A percentile compares a stretch with the other conserved stretches of the same genome.
phyloP scores from a whole-genome alignment of 768 basidiomycete species.

The Leccinum disarticulatum region DNA sequence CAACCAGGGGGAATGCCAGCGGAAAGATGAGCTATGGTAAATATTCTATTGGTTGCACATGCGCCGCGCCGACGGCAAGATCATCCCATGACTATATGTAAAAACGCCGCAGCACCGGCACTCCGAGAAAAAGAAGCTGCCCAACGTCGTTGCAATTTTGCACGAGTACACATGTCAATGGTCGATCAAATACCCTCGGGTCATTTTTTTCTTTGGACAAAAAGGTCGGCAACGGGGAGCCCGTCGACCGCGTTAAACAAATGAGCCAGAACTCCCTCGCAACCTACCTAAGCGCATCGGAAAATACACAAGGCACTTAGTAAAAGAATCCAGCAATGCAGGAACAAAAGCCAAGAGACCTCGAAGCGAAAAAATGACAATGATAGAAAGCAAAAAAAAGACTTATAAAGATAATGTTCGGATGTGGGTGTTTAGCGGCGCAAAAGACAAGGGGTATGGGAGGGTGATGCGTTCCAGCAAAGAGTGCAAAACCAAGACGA shows the following conservation, averaged over 20 bases:
- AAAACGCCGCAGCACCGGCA: not conserved
- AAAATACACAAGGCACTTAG: conserved; percentile 23
- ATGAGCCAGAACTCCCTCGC: conserved; percentile 8
- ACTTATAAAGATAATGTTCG: conserved; percentile 4
- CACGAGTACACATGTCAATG: conserved; percentile 9
- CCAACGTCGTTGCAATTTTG: not conserved
- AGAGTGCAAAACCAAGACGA: not conserved
- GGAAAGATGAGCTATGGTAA: not conserved
- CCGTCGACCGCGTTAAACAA: conserved; percentile 5
- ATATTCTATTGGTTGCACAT: conserved; percentile 17
- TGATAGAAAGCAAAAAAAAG: not conserved
- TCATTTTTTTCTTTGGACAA: not conserved
- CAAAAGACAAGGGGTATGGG: conserved; percentile 14
- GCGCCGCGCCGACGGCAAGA: not conserved
- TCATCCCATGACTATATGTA: not conserved
- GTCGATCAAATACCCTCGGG: conserved; percentile 1
- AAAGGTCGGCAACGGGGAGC: not conserved
- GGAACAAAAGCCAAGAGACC: conserved; percentile 8
- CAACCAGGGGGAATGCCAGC: not conserved
- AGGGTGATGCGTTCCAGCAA: conserved; percentile 9
- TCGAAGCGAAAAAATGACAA: conserved; percentile 2
- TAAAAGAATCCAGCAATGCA: conserved; percentile 21
- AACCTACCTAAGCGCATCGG: conserved; percentile 21
- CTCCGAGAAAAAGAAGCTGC: not conserved
- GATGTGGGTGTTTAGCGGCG: not conserved